Conservation (phyloP, 2,329 filamentous ascomycete genomes). For the Stachybotrys chlorohalonatus region DNA sequence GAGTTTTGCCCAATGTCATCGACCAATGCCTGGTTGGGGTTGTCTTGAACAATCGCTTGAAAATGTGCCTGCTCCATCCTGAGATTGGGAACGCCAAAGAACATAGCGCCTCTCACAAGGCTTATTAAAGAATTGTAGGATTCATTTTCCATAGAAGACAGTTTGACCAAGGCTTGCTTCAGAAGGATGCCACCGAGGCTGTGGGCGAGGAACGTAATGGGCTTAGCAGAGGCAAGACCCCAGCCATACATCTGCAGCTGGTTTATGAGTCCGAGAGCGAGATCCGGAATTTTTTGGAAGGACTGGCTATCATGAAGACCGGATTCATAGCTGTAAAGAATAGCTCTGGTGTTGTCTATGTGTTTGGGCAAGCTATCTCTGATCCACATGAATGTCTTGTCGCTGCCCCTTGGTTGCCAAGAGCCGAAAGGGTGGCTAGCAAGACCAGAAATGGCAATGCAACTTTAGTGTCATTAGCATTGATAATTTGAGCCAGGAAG, state of each 20-base stretch:
- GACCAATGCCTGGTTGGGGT: not conserved
- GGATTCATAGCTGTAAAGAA: not conserved
- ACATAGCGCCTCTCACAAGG: not conserved
- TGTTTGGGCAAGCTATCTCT: not conserved
- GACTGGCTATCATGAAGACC: not conserved
- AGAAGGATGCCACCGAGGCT: not conserved
- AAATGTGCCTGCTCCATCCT: slow-evolving; percentile 1
- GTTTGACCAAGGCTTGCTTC: not conserved
- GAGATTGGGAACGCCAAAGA: slow-evolving; percentile 1
- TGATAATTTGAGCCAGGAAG: not conserved
- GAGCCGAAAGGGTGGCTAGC: slow-evolving; percentile 1
- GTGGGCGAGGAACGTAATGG: not conserved
- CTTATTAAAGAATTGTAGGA: not conserved
- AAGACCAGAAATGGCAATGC: slow-evolving; percentile 1
- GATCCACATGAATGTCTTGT: slow-evolving; percentile 1
- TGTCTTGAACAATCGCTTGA: not conserved
- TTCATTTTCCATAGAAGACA: not conserved
- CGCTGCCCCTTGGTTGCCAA: not conserved
- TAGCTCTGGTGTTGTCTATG: not conserved
- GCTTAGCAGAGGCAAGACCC: not conserved
- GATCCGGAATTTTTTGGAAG: not conserved
- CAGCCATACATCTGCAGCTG: not conserved
- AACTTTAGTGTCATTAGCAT: not conserved
- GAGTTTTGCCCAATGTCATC: not conserved
- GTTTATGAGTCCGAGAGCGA: not conserved